Evolutionary conservation across 208 protist genomes (phyloP).

Genomic region (Lotmaria passim): DNA sequence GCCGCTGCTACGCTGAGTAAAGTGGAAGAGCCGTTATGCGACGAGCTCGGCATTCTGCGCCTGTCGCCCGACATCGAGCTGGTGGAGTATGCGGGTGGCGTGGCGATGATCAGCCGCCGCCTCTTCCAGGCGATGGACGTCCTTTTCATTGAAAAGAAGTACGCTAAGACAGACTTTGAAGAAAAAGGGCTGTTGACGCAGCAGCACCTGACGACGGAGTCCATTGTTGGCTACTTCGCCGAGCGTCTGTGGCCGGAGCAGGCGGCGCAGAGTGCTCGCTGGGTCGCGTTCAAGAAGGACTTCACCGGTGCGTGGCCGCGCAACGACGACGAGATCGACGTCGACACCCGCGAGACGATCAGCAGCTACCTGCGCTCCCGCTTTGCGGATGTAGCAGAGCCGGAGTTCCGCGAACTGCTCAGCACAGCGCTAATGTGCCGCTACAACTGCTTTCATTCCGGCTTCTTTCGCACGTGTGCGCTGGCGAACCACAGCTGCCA

Average conservation of each 20-base stretch:
- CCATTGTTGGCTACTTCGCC: conserved; percentile 73
- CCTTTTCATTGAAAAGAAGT: conserved; percentile 77
- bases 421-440: conserved; percentile 76
- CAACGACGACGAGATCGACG: conserved; percentile 53
- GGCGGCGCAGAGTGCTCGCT: conserved; percentile 37
- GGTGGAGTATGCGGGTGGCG: conserved; percentile 68
- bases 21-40: conserved; percentile 51
- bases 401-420: conserved; percentile 69
- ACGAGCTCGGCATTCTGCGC: conserved; percentile 54
- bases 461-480: conserved; percentile 87
- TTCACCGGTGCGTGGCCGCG: conserved; percentile 85
- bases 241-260: conserved; percentile 60
- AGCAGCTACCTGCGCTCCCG: conserved; percentile 32
- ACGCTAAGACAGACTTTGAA: conserved; percentile 53
- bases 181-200: conserved; percentile 45
- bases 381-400: conserved; percentile 50
- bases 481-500: conserved; percentile 88
- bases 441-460: conserved; percentile 89
- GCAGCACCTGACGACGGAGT: conserved; percentile 52
- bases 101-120: conserved; percentile 73
- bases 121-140: conserved; percentile 69
- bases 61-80: conserved; percentile 75
- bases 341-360: conserved; percentile 51
- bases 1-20: conserved; percentile 23
- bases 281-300: conserved; percentile 60